Evolutionary conservation across 2,329 filamentous ascomycete species (phyloP).

Genomic region (Trichoderma koningii): DNA sequence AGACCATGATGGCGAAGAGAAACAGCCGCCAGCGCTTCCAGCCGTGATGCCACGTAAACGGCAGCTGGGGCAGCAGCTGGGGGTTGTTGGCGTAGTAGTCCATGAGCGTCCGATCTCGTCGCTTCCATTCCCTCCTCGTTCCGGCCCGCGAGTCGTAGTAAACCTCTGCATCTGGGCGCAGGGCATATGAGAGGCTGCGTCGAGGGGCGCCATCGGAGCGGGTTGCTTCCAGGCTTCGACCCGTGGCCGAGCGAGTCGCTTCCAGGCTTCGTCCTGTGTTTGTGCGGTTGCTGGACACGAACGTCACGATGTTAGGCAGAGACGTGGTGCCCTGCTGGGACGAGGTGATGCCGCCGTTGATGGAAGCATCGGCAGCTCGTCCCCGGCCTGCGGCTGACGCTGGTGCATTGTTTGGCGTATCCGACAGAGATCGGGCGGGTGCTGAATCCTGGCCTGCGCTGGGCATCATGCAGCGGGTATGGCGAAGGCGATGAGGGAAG

Average conservation of each 20-base stretch:
- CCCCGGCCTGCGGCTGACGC: not conserved
- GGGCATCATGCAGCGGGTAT: constrained; percentile 13
- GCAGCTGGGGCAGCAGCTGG: constrained; percentile 43
- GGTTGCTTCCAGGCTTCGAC: not conserved
- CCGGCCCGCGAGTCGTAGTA: constrained; percentile 47
- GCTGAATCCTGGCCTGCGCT: constrained; percentile 4
- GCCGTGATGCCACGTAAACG: constrained; percentile 47
- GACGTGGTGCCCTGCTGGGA: constrained; percentile 2
- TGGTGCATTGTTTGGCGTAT: constrained; percentile 5
- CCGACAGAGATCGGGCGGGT: not conserved
- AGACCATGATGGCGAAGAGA: constrained; percentile 51
- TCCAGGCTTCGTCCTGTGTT: not conserved
- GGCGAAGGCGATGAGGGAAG: constrained; percentile 2
- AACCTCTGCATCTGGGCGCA: constrained; percentile 39
- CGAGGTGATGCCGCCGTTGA: not conserved
- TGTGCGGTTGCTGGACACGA: not conserved
- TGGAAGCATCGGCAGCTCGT: not conserved
- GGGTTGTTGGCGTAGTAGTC: constrained; percentile 47
- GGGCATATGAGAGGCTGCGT: constrained; percentile 42
- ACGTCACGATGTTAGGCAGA: constrained; percentile 2
- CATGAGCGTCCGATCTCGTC: constrained; percentile 41
- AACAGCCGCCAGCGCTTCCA: constrained; percentile 48
- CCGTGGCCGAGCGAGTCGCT: not conserved
- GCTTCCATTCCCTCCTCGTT: constrained; percentile 40
- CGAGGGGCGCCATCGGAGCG: constrained; percentile 29